phyloP scores from a whole-genome alignment of 805 yeast genomes.

The Saccharomycopsis guyanensis region DNA sequence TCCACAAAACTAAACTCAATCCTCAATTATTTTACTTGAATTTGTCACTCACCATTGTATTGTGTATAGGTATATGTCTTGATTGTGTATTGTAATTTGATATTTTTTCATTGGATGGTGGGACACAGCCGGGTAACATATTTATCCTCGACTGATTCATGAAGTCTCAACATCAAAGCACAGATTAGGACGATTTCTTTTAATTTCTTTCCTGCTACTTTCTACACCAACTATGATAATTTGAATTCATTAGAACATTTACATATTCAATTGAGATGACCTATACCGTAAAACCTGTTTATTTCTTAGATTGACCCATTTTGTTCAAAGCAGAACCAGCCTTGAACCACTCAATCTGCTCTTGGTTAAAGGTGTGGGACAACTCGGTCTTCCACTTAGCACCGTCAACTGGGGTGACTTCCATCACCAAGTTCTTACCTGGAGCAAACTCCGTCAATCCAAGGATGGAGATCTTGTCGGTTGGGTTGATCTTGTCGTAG shows the following conservation, averaged over 20 bases:
- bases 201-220: no score
- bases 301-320: conserved; percentile 72
- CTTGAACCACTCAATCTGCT: conserved; percentile 99
- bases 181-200: no score
- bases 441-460: conserved; percentile 86
- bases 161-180: no score
- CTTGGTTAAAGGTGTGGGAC: conserved; percentile 92
- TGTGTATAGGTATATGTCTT: neutral
- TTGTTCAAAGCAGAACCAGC: conserved; percentile 98
- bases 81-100: neutral
- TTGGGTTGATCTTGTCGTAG: conserved; percentile 89
- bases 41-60: no score
- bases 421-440: conserved; percentile 81
- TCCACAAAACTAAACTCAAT: no score
- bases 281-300: no score
- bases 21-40: no score
- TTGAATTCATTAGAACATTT: no score
- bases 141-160: no score
- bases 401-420: conserved; percentile 67
- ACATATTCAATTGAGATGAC: no score
- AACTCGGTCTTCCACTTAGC: conserved; percentile 81
- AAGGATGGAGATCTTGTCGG: conserved; percentile 79
- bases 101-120: neutral
- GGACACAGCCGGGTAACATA: neutral
- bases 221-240: no score